Conservation (phyloP, 148 eudicot genomes). For the Amaranthus cruentus region DNA sequence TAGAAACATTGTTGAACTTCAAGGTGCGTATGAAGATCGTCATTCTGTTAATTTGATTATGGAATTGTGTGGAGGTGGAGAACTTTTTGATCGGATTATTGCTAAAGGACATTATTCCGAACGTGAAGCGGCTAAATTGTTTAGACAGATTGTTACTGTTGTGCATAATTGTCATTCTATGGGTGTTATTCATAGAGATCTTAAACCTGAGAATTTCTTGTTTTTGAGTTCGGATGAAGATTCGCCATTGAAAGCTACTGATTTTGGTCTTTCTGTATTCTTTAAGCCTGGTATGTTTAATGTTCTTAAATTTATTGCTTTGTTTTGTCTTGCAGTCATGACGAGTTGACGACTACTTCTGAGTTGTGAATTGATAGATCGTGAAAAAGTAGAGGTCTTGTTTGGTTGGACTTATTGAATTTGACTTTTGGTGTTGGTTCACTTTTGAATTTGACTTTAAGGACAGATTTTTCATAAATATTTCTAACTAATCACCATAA, state of each 20-base stretch:
- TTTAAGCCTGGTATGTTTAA: constrained; percentile 57
- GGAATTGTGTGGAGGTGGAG: constrained; percentile 95
- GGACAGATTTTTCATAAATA: too few relatives aligned
- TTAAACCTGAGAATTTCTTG: constrained; percentile 94
- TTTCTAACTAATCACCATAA: too few relatives aligned
- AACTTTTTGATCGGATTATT: constrained; percentile 88
- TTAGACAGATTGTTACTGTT: constrained; percentile 79
- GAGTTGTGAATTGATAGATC: neutral
- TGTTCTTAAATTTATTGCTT: neutral
- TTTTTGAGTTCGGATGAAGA: constrained; percentile 50
- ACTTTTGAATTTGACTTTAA: too few relatives aligned
- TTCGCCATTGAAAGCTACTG: constrained; percentile 92
- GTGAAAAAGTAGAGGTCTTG: too few relatives aligned
- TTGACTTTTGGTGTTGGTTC: neutral
- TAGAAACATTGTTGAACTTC: constrained; percentile 76
- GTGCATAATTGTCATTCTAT: constrained; percentile 84
- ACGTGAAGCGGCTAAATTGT: constrained; percentile 73
- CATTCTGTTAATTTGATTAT: constrained; percentile 80
- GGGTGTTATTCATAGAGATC: constrained; percentile 97
- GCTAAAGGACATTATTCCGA: constrained; percentile 90
- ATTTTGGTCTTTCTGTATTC: constrained; percentile 85
- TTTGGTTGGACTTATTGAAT: neutral
- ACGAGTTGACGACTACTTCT: neutral
- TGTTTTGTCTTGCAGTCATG: neutral
- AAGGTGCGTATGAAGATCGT: constrained; percentile 75